Evolutionary conservation across 768 basidiomycete genomes (phyloP).

Genomic region (Russula foetens): DNA sequence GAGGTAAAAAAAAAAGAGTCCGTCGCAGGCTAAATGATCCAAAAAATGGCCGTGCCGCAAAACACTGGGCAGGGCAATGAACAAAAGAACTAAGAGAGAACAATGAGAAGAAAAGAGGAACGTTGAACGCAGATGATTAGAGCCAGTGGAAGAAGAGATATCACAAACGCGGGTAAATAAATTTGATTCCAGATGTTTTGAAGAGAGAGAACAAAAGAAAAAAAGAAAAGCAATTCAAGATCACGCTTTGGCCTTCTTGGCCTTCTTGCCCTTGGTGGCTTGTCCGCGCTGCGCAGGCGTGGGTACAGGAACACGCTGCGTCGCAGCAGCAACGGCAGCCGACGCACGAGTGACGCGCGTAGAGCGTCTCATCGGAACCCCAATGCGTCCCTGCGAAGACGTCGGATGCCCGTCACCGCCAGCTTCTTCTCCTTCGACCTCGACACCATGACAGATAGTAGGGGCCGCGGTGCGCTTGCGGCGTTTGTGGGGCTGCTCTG

Average conservation of each 20-base stretch:
- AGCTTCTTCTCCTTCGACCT: neutral
- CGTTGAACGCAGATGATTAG: too few species aligned
- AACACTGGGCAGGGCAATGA: neutral
- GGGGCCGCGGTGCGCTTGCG: neutral
- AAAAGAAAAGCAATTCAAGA: too few species aligned
- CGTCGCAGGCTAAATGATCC: neutral
- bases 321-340: neutral
- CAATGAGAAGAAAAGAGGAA: neutral
- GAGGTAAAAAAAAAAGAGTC: neutral
- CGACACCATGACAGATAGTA: neutral
- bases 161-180: neutral
- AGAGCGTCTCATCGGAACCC: slow-evolving; percentile 9
- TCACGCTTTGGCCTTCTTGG: neutral
- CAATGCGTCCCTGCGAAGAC: neutral
- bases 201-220: too few species aligned
- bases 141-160: too few species aligned
- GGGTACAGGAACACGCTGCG: neutral
- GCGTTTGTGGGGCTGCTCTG: neutral
- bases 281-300: neutral
- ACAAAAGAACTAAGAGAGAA: neutral
- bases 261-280: neutral
- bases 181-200: too few species aligned
- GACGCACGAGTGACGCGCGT: neutral
- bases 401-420: neutral
- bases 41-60: neutral